phyloP scores from a whole-genome alignment of 768 basidiomycete genomes.

The Polyporus arcularius region DNA sequence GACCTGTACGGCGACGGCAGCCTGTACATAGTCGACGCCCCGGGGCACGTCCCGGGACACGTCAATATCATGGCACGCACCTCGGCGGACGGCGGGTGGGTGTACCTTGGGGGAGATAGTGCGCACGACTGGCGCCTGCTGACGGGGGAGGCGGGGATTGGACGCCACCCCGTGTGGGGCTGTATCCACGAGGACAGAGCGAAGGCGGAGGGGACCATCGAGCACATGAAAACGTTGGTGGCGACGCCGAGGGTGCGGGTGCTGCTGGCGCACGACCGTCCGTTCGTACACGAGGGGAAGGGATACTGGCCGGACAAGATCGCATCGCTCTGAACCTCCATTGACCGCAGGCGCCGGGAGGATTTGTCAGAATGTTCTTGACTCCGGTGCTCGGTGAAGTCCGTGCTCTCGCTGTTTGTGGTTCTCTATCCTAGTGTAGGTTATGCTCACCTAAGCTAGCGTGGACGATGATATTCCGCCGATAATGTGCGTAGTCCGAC shows the following conservation, averaged over 20 bases:
- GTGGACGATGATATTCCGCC: too few species aligned
- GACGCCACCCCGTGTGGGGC: slow-evolving; percentile 27
- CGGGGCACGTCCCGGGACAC: slow-evolving; percentile 59
- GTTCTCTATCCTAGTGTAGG: neutral
- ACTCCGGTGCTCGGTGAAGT: too few species aligned
- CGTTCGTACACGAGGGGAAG: slow-evolving; percentile 43
- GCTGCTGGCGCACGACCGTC: slow-evolving; percentile 54
- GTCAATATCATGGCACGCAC: slow-evolving; percentile 57
- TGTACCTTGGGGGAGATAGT: slow-evolving; percentile 57
- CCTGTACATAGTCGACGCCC: slow-evolving; percentile 56
- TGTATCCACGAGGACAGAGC: slow-evolving; percentile 49
- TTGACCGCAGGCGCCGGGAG: neutral
- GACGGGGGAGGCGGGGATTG: slow-evolving; percentile 46
- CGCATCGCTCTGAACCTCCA: neutral
- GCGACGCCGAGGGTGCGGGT: slow-evolving; percentile 43
- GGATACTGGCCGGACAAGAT: slow-evolving; percentile 37
- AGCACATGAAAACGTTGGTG: slow-evolving; percentile 35
- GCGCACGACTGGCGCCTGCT: slow-evolving; percentile 47
- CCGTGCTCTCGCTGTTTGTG: too few species aligned
- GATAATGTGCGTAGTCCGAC: too few species aligned
- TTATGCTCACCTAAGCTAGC: neutral
- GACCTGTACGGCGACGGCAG: slow-evolving; percentile 60
- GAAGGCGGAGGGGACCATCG: slow-evolving; percentile 43
- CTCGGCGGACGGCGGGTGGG: slow-evolving; percentile 54
- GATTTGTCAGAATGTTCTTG: too few species aligned